phyloP scores from a whole-genome alignment of 495 filamentous ascomycete species.

The Neurospora tetrasperma region DNA sequence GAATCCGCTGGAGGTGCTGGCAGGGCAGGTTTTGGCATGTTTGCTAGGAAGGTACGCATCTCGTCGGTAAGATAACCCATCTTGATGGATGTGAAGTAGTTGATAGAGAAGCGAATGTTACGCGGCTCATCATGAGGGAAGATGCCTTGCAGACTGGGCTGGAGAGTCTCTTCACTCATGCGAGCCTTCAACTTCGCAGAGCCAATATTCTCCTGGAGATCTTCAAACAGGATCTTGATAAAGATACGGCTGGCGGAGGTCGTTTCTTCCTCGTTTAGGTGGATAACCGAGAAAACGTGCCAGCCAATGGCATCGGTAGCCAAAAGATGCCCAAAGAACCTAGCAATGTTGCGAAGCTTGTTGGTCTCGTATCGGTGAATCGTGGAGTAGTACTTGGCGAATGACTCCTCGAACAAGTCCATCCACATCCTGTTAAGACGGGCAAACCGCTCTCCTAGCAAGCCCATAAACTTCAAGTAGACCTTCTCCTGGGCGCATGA shows the following conservation, averaged over 20 bases:
- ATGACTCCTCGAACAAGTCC: conserved; percentile 79
- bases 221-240: conserved; percentile 94
- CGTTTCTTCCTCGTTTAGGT: conserved; percentile 93
- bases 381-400: conserved; percentile 90
- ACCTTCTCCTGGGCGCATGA: conserved; percentile 91
- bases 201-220: conserved; percentile 78
- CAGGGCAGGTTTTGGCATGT: conserved; percentile 64
- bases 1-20: conserved; percentile 55
- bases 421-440: conserved; percentile 93
- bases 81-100: conserved; percentile 96
- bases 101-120: conserved; percentile 94
- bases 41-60: conserved; percentile 85
- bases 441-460: conserved; percentile 88
- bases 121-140: conserved; percentile 84
- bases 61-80: conserved; percentile 91
- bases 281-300: conserved; percentile 76
- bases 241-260: conserved; percentile 93
- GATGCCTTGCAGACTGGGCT: conserved; percentile 70
- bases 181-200: conserved; percentile 66
- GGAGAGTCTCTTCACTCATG: conserved; percentile 65
- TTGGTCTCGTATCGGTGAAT: conserved; percentile 97
- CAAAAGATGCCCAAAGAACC: conserved; percentile 89
- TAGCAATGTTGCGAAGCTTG: conserved; percentile 81
- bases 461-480: conserved; percentile 91
- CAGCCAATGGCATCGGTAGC: conserved; percentile 81